Evolutionary conservation across 2,329 filamentous ascomycete genomes (phyloP).

Genomic region (Phialemoniopsis sp.): DNA sequence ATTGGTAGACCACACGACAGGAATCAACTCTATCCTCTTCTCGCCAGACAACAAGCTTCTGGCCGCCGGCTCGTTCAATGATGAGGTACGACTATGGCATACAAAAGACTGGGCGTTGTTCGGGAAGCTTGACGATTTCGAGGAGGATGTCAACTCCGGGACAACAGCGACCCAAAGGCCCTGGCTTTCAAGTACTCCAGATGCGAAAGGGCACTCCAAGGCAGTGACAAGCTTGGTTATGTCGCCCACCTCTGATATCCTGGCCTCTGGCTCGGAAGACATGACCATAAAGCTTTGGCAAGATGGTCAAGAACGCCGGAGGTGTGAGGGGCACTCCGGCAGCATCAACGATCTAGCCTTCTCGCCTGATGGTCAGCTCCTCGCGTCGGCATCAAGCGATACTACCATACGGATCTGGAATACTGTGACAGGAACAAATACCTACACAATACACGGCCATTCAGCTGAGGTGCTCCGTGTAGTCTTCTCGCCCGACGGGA

Average conservation of each 20-base stretch:
- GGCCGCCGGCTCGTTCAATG: slow-evolving; percentile 7
- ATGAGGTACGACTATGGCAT: slow-evolving; percentile 2
- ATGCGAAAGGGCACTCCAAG: too few relatives aligned
- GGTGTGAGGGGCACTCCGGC: slow-evolving; percentile 7
- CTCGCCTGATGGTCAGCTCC: slow-evolving; percentile 10
- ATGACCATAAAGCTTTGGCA: slow-evolving; percentile 10
- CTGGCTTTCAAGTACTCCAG: neutral
- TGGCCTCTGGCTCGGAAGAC: slow-evolving; percentile 10
- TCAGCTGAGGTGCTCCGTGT: neutral
- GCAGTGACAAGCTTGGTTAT: too few relatives aligned
- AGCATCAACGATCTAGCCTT: slow-evolving; percentile 9
- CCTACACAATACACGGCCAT: neutral
- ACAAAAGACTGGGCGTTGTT: neutral
- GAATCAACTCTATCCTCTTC: slow-evolving; percentile 10
- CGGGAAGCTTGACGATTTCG: too few relatives aligned
- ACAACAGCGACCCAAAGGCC: neutral
- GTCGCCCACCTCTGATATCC: neutral
- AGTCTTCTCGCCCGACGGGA: neutral
- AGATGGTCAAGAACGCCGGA: slow-evolving; percentile 4
- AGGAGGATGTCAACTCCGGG: neutral
- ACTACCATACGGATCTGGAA: slow-evolving; percentile 4
- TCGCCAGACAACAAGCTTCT: slow-evolving; percentile 10
- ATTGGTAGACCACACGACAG: slow-evolving; percentile 9
- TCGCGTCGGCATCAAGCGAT: slow-evolving; percentile 10
- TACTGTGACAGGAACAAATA: neutral